Conservation (phyloP, 2,329 filamentous ascomycete species). For the Alternaria ventricosa region DNA sequence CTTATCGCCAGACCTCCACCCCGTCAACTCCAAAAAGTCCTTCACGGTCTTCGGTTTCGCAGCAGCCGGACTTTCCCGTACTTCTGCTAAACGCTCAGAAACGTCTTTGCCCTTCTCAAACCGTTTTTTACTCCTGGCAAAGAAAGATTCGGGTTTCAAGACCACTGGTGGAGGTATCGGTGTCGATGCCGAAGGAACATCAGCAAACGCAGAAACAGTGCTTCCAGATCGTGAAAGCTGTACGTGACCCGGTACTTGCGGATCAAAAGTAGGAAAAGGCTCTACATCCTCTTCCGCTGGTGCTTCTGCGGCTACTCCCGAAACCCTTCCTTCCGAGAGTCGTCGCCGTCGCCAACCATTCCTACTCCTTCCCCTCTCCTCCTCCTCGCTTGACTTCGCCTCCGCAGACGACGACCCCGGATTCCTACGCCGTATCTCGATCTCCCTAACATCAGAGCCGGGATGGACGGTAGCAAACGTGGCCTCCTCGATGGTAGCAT, state of each 20-base stretch:
- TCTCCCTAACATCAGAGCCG: background rate
- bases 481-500: background rate
- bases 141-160: background rate
- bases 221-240: background rate
- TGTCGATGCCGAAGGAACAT: background rate
- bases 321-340: background rate
- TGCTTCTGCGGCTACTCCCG: background rate
- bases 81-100: background rate
- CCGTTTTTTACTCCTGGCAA: background rate
- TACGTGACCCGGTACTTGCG: background rate
- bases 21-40: background rate
- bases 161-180: background rate
- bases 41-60: background rate
- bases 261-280: background rate
- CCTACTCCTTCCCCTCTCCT: background rate
- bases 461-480: background rate
- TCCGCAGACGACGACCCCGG: background rate
- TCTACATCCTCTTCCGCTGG: background rate
- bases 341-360: background rate
- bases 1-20: background rate
- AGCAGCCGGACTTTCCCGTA: background rate
- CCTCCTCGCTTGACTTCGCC: background rate
- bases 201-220: background rate
- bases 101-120: background rate
- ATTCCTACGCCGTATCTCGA: background rate